A percentile compares a stretch with the other conserved stretches of the same genome.
phyloP scores from a whole-genome alignment of 1,284 basidiomycete species.

The Cerrena zonata region DNA sequence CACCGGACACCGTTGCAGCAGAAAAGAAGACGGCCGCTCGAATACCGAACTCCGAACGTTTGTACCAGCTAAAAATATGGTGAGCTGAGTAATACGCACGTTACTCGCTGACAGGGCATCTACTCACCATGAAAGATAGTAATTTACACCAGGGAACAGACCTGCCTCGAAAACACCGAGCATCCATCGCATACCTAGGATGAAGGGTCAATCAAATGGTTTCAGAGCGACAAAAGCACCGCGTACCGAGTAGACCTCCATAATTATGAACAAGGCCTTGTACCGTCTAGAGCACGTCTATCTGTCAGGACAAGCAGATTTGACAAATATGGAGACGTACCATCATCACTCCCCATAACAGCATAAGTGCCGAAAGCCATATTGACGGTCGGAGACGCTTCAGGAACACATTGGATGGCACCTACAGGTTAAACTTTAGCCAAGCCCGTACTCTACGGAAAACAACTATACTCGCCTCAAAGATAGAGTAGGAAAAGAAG shows the following conservation, averaged over 20 bases:
- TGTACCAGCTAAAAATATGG: constrained; percentile 28
- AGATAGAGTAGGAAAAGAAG: constrained; percentile 61
- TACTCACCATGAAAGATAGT: constrained; percentile 61
- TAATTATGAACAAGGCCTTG: constrained; percentile 67
- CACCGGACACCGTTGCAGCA: constrained; percentile 65
- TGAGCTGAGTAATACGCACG: neutral
- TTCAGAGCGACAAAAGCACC: too few species aligned
- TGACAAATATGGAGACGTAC: constrained; percentile 27
- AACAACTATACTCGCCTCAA: constrained; percentile 51
- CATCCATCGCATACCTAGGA: constrained; percentile 55
- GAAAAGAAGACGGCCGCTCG: constrained; percentile 70
- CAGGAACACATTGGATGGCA: constrained; percentile 65
- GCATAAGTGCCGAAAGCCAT: constrained; percentile 60
- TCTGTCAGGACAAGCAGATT: neutral
- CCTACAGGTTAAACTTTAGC: too few species aligned
- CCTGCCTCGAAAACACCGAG: constrained; percentile 70
- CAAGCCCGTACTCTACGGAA: too few species aligned
- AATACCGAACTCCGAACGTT: constrained; percentile 64
- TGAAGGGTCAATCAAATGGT: too few species aligned
- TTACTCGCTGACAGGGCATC: constrained; percentile 1
- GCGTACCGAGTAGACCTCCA: constrained; percentile 55
- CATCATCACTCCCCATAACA: constrained; percentile 71
- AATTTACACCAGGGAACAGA: constrained; percentile 61
- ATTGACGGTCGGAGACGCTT: constrained; percentile 66
- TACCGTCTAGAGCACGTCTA: constrained; percentile 58